Conservation (phyloP, 108 stramenopile species). For the Chaetoceros muelleri region DNA sequence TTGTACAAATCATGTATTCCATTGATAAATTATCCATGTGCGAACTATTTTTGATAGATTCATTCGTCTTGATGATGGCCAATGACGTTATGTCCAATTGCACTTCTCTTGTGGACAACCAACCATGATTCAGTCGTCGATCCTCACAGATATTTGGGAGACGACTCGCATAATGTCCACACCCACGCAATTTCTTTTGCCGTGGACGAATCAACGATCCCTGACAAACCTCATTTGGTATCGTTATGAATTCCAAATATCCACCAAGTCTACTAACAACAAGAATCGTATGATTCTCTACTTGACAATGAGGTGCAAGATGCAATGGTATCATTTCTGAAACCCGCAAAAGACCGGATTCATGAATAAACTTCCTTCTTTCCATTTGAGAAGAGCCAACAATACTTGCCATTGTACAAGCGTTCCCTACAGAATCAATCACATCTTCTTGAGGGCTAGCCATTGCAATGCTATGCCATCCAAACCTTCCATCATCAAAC, state of each 20-base stretch:
- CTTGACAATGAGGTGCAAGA: conserved; percentile 3
- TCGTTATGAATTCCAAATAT: conserved; percentile 56
- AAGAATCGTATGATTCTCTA: conserved; percentile 16
- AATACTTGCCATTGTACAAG: neutral
- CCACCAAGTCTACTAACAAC: conserved; percentile 66
- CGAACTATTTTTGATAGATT: neutral
- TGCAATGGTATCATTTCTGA: conserved; percentile 22
- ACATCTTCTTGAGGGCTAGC: conserved; percentile 13
- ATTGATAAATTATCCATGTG: neutral
- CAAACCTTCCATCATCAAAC: conserved; percentile 13
- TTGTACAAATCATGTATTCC: neutral
- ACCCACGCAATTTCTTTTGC: neutral
- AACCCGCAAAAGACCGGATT: conserved; percentile 16
- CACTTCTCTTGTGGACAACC: conserved; percentile 36
- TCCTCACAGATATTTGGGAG: conserved; percentile 13
- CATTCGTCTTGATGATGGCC: conserved; percentile 15
- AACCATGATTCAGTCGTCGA: conserved; percentile 14
- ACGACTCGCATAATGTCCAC: conserved; percentile 14
- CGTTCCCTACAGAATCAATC: conserved; percentile 9
- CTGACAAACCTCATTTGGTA: conserved; percentile 49
- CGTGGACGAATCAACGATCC: conserved; percentile 25
- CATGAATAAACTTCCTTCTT: neutral
- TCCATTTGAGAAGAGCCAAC: conserved; percentile 1
- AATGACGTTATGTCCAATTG: conserved; percentile 47
- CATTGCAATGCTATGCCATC: conserved; percentile 23